Evolutionary conservation across 129 eudicot species (phyloP).

Genomic region (Oenanthe sinensis): DNA sequence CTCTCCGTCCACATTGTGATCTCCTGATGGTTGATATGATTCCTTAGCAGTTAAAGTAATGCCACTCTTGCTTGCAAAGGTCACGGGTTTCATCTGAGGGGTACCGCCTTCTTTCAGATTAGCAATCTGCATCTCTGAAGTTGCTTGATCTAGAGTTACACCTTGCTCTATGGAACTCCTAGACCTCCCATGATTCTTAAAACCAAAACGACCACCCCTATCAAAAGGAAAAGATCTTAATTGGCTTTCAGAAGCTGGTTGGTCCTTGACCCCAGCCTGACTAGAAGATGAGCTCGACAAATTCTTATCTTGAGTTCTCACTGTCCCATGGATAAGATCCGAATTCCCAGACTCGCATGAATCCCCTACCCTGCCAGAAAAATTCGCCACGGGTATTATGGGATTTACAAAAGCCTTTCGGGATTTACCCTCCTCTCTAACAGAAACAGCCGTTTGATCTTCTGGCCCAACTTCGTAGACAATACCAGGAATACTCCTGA

Average conservation of each 20-base stretch:
- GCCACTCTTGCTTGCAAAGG: slow-evolving; percentile 6
- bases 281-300: slow-evolving; percentile 36
- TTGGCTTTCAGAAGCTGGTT: slow-evolving; percentile 29
- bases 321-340: slow-evolving; percentile 19
- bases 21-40: slow-evolving; percentile 15
- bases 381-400: slow-evolving; percentile 21
- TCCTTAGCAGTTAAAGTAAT: background rate
- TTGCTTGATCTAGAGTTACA: slow-evolving; percentile 14
- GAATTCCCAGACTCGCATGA: slow-evolving; percentile 36
- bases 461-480: slow-evolving; percentile 17
- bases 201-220: slow-evolving; percentile 22
- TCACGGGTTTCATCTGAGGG: slow-evolving; percentile 10
- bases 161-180: slow-evolving; percentile 24
- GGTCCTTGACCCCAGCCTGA: slow-evolving; percentile 30
- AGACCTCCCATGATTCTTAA: slow-evolving; percentile 21
- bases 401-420: slow-evolving; percentile 20
- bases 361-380: slow-evolving; percentile 28
- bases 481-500: slow-evolving; percentile 14
- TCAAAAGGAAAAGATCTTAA: slow-evolving; percentile 26
- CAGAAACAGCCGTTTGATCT: slow-evolving; percentile 11
- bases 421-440: background rate
- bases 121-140: slow-evolving; percentile 15
- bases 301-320: slow-evolving; percentile 22
- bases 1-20: slow-evolving; percentile 10
- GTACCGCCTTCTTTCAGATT: slow-evolving; percentile 13